Percentiles rank a stretch among this genome's conserved stretches.
phyloP scores from a whole-genome alignment of 2,329 filamentous ascomycete genomes.

The Didymellaceae sp. region DNA sequence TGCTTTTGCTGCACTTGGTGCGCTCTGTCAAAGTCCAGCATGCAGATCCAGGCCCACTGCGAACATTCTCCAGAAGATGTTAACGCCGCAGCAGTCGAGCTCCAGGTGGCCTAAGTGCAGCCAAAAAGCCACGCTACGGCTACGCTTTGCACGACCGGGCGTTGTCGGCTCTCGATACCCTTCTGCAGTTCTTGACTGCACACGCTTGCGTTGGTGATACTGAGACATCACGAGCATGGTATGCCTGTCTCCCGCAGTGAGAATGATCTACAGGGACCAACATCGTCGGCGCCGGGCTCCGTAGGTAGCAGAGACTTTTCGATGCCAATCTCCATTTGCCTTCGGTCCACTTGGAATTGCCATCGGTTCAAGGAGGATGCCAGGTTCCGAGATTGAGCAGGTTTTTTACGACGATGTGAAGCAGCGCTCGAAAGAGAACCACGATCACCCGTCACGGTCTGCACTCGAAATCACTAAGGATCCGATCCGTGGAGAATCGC shows the following conservation, averaged over 20 bases:
- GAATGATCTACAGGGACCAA: constrained; percentile 20
- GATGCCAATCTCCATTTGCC: constrained; percentile 16
- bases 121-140: constrained; percentile 1
- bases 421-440: neutral
- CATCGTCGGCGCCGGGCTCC: constrained; percentile 6
- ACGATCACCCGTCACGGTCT: constrained; percentile 8
- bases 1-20: constrained; percentile 17
- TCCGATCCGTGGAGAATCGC: constrained; percentile 12
- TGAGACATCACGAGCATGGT: constrained; percentile 14
- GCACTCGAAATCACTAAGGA: constrained; percentile 4
- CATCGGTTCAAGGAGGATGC: constrained; percentile 3
- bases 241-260: constrained; percentile 14
- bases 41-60: constrained; percentile 14
- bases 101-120: constrained; percentile 6
- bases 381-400: constrained; percentile 10
- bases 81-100: constrained; percentile 2
- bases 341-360: constrained; percentile 13
- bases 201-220: constrained; percentile 4
- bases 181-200: constrained; percentile 11
- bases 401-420: constrained; percentile 10
- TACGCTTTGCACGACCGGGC: neutral
- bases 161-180: constrained; percentile 4
- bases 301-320: constrained; percentile 12
- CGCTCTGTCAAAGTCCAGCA: constrained; percentile 13
- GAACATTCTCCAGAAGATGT: neutral